Conservation (phyloP, 164 flowering plant genomes). For the Platanus orientalis region DNA sequence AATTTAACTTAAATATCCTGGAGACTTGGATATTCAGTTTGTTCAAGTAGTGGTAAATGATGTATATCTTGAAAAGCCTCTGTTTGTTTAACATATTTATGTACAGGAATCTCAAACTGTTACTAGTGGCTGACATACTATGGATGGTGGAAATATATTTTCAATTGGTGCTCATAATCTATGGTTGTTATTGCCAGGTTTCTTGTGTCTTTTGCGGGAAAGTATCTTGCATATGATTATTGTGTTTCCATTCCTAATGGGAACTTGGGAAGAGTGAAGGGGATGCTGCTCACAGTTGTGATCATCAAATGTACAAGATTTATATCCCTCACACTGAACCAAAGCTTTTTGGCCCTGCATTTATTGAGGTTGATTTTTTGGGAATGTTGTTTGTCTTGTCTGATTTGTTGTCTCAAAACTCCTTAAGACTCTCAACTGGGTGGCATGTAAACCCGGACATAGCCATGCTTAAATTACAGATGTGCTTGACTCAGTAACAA, state of each 20-base stretch:
- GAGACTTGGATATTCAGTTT: no score
- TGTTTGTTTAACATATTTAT: no score
- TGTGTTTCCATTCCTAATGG: constrained; percentile 29
- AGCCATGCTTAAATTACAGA: no score
- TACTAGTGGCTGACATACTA: no score
- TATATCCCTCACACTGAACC: constrained; percentile 47
- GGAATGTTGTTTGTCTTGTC: neutral
- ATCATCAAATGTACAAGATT: constrained; percentile 62
- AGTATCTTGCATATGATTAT: constrained; percentile 51
- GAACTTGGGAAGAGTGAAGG: constrained; percentile 22
- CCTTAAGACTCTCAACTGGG: no score
- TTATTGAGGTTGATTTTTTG: constrained; percentile 67
- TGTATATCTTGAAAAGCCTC: no score
- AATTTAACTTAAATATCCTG: no score
- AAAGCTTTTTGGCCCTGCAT: constrained; percentile 73
- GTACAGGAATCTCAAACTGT: no score
- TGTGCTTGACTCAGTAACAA: no score
- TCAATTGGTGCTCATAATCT: no score
- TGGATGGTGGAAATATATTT: no score
- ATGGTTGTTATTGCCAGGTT: constrained; percentile 56
- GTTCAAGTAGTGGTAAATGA: no score
- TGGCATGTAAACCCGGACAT: neutral
- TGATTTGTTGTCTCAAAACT: neutral
- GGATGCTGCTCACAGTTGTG: constrained; percentile 19
- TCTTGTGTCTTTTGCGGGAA: constrained; percentile 81